A percentile compares a stretch with the other conserved stretches of the same genome.
Conservation (phyloP, 345 rosid species). For the Brassica cretica region DNA sequence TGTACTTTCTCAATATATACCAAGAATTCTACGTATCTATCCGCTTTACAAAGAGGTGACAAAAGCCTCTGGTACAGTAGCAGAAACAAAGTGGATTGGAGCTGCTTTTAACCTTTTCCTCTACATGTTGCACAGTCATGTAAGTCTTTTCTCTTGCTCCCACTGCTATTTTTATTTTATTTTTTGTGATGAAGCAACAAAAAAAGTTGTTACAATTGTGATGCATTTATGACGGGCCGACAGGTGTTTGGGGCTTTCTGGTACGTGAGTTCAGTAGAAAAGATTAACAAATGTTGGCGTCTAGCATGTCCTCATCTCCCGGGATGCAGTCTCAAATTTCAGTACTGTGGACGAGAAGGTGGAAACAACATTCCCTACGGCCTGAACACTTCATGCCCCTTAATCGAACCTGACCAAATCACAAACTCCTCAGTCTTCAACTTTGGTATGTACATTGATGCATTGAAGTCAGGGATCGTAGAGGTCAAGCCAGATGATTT, state of each 20-base stretch:
- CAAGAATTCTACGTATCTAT: conserved; percentile 30
- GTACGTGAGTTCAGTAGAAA: conserved; percentile 30
- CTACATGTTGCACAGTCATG: conserved; percentile 25
- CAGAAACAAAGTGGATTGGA: conserved; percentile 32
- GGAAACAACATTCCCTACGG: neutral
- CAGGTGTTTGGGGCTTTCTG: conserved; percentile 38
- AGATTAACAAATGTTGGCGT: conserved; percentile 24
- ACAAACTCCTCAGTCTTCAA: conserved; percentile 23
- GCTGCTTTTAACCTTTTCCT: conserved; percentile 29
- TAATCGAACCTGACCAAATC: conserved; percentile 22
- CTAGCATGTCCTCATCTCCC: neutral
- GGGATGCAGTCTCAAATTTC: neutral
- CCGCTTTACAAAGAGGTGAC: conserved; percentile 25
- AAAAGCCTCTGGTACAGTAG: conserved; percentile 25
- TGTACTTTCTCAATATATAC: conserved; percentile 22
- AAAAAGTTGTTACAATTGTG: neutral
- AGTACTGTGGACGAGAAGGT: neutral
- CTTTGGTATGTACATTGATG: conserved; percentile 35
- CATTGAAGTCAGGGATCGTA: conserved; percentile 23
- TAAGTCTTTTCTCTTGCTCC: conserved; percentile 4
- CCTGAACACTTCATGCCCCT: conserved; percentile 25
- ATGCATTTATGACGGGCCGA: neutral
- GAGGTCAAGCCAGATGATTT: conserved; percentile 3
- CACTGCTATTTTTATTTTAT: neutral
- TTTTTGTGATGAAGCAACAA: neutral